Percentiles rank a stretch among this genome's conserved stretches.
Evolutionary conservation across 352 stramenopile species (phyloP).

Genomic region (Phytophthora crassamura): DNA sequence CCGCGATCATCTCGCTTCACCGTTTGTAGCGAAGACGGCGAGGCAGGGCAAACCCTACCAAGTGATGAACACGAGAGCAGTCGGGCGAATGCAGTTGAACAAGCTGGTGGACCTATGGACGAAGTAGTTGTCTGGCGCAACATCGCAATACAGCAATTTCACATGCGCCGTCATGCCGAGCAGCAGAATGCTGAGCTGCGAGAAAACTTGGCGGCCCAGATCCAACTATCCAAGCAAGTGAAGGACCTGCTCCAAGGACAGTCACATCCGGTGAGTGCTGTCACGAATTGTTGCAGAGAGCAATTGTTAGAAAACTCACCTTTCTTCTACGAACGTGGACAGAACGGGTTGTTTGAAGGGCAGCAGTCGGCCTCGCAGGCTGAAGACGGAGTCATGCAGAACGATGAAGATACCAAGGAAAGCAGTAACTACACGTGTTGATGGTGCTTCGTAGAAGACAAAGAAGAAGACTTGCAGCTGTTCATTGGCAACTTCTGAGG

Average conservation of each 20-base stretch:
- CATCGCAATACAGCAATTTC: constrained; percentile 34
- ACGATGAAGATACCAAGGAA: too few relatives aligned
- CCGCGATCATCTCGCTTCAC: constrained; percentile 16
- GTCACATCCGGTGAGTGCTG: constrained; percentile 17
- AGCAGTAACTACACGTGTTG: too few relatives aligned
- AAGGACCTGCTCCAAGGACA: constrained; percentile 24
- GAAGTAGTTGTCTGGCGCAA: constrained; percentile 9
- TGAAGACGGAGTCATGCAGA: too few relatives aligned
- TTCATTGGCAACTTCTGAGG: too few relatives aligned
- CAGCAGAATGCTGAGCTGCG: constrained; percentile 25
- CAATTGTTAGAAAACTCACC: too few relatives aligned
- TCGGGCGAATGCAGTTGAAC: neutral
- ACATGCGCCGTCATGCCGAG: constrained; percentile 20
- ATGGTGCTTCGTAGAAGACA: too few relatives aligned
- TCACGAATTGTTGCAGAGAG: too few relatives aligned
- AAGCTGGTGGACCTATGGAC: neutral
- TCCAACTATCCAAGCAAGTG: constrained; percentile 30
- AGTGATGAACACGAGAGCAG: constrained; percentile 9
- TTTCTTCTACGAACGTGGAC: too few relatives aligned
- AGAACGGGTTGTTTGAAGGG: too few relatives aligned
- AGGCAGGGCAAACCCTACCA: neutral
- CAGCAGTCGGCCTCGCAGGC: too few relatives aligned
- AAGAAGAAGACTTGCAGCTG: too few relatives aligned
- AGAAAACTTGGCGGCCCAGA: constrained; percentile 12
- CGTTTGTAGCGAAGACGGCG: neutral